These are phyloP conservation scores for Kokia cookei DNA, from an alignment of 441 rosid genomes.

Conservation along the genomic window DNA sequence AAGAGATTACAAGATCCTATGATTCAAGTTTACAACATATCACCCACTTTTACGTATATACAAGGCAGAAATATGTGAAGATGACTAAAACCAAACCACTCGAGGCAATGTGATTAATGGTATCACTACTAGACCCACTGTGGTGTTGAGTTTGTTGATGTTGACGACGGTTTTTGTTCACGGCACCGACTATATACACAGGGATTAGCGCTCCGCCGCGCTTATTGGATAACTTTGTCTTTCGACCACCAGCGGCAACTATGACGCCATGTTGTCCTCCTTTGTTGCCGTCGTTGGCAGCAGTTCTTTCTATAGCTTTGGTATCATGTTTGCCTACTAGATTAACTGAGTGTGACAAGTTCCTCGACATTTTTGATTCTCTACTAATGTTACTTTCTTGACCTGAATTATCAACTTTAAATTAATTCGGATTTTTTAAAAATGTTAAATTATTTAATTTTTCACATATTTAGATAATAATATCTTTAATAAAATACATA, in stretches of 20 bases:
- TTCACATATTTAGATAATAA: too few relatives aligned
- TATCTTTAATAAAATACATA: too few relatives aligned
- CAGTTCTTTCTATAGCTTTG: background rate
- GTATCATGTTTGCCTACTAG: background rate
- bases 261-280: background rate
- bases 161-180: background rate
- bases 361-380: background rate
- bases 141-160: background rate
- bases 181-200: background rate
- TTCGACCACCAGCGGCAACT: background rate
- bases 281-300: background rate
- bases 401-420: background rate
- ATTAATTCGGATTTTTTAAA: background rate
- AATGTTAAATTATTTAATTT: too few relatives aligned
- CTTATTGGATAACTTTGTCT: background rate
- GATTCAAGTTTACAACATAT: too few relatives aligned
- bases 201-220: background rate
- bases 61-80: background rate
- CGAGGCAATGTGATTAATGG: background rate
- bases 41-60: too few relatives aligned
- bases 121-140: background rate
- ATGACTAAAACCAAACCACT: background rate
- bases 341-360: background rate
- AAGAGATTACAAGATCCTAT: too few relatives aligned
- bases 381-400: background rate